Evolutionary conservation across 495 filamentous ascomycete genomes (phyloP).

Genomic region (Stereocaulon alpinum): DNA sequence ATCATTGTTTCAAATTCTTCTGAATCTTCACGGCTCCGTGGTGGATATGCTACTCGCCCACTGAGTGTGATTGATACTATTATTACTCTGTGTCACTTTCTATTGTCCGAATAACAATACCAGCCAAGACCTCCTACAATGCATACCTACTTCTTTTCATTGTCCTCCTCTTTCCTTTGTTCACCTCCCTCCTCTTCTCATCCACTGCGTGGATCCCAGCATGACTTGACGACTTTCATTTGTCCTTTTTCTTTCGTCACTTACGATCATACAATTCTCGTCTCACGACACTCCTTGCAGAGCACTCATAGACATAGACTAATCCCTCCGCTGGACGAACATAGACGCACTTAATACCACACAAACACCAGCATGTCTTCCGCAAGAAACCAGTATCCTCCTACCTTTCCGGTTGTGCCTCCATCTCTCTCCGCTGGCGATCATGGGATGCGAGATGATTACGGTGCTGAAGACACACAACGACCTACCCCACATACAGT

Average conservation of each 20-base stretch:
- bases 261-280: slow-evolving; percentile 13
- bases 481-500: slow-evolving; percentile 40
- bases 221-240: slow-evolving; percentile 24
- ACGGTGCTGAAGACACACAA: slow-evolving; percentile 35
- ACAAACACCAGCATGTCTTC: slow-evolving; percentile 29
- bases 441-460: slow-evolving; percentile 46
- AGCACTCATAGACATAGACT: slow-evolving; percentile 16
- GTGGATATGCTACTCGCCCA: slow-evolving; percentile 8
- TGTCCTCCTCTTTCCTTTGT: slow-evolving; percentile 14
- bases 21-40: slow-evolving; percentile 13
- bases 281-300: slow-evolving; percentile 8
- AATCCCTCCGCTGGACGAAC: slow-evolving; percentile 29
- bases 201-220: slow-evolving; percentile 10
- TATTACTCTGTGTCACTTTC: slow-evolving; percentile 15
- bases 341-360: slow-evolving; percentile 16
- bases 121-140: slow-evolving; percentile 11
- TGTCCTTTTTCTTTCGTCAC: slow-evolving; percentile 16
- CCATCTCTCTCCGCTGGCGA: slow-evolving; percentile 44
- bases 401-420: slow-evolving; percentile 33
- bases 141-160: slow-evolving; percentile 14
- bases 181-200: slow-evolving; percentile 2
- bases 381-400: slow-evolving; percentile 22
- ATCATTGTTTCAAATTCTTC: slow-evolving; percentile 17
- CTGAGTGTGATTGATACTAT: slow-evolving; percentile 16
- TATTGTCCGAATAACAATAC: slow-evolving; percentile 18